Percentiles rank a stretch among this genome's conserved stretches.
phyloP scores from a whole-genome alignment of 495 filamentous ascomycete genomes.

The Pseudevernia furfuracea region DNA sequence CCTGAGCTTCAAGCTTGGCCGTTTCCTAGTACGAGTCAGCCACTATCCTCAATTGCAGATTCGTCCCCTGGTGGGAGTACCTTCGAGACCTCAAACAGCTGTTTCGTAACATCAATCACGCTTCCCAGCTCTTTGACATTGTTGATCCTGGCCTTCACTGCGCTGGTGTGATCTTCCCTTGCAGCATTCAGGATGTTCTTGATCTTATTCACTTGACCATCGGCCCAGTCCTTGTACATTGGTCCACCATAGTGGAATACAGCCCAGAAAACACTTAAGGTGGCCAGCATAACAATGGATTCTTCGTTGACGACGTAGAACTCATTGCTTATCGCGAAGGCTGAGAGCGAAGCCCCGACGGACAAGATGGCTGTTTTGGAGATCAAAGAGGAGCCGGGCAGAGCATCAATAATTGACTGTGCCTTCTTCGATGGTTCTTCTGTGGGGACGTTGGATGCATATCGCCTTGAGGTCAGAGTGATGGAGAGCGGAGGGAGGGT shows the following conservation, averaged over 20 bases:
- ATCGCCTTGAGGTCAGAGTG: slow-evolving; percentile 54
- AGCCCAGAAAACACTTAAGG: slow-evolving; percentile 81
- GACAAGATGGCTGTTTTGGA: slow-evolving; percentile 96
- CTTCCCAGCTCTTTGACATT: slow-evolving; percentile 85
- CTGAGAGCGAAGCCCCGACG: slow-evolving; percentile 76
- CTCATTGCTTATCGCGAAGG: slow-evolving; percentile 98
- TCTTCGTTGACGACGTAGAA: slow-evolving; percentile 99
- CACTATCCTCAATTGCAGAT: not conserved
- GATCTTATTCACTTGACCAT: slow-evolving; percentile 78
- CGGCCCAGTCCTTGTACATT: slow-evolving; percentile 85
- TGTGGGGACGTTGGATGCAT: slow-evolving; percentile 66
- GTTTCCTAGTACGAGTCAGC: slow-evolving; percentile 62
- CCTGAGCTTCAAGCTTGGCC: slow-evolving; percentile 86
- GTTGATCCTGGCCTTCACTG: slow-evolving; percentile 86
- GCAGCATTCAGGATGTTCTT: slow-evolving; percentile 88
- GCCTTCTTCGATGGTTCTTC: slow-evolving; percentile 90
- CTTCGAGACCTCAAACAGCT: slow-evolving; percentile 96
- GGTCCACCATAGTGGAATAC: slow-evolving; percentile 89
- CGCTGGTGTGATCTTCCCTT: slow-evolving; percentile 85
- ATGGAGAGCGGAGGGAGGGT: slow-evolving; percentile 62
- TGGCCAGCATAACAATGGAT: slow-evolving; percentile 78
- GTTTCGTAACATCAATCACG: slow-evolving; percentile 93
- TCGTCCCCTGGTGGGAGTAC: slow-evolving; percentile 37
- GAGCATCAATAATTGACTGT: slow-evolving; percentile 83
- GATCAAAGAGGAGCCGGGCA: slow-evolving; percentile 76